Evolutionary conservation across 441 rosid genomes (phyloP).

Genomic region (Syzygium malaccense): DNA sequence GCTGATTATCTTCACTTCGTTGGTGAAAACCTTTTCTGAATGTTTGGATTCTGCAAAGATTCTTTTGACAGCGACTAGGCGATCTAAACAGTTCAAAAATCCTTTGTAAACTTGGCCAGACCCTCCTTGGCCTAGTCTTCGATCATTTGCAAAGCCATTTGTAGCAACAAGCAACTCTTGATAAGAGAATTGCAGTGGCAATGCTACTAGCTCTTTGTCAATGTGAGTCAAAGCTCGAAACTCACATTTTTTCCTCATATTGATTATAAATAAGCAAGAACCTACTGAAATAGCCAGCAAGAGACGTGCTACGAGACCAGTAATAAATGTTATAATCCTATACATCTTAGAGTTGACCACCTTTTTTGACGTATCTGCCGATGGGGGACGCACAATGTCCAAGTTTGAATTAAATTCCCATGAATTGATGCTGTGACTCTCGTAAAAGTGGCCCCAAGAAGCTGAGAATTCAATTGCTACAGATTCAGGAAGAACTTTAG

Average conservation of each 20-base stretch:
- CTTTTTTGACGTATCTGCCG: neutral
- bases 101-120: neutral
- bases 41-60: neutral
- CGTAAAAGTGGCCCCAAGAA: rapidly evolving
- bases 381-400: neutral
- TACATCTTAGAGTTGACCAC: neutral
- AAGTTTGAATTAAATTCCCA: neutral
- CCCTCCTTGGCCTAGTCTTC: neutral
- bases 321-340: neutral
- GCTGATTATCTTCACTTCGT: neutral
- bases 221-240: neutral
- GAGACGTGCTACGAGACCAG: neutral
- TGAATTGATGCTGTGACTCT: neutral
- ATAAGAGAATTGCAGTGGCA: neutral
- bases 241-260: neutral
- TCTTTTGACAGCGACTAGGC: neutral
- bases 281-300: neutral
- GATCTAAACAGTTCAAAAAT: neutral
- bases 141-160: neutral
- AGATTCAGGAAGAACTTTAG: neutral
- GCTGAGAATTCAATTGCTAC: neutral
- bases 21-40: neutral
- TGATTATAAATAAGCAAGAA: neutral
- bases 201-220: neutral
- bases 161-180: neutral